These are phyloP conservation scores for Asparagopsis taxiformis DNA, from an alignment of 31 red algal species.

Conservation along the genomic window DNA sequence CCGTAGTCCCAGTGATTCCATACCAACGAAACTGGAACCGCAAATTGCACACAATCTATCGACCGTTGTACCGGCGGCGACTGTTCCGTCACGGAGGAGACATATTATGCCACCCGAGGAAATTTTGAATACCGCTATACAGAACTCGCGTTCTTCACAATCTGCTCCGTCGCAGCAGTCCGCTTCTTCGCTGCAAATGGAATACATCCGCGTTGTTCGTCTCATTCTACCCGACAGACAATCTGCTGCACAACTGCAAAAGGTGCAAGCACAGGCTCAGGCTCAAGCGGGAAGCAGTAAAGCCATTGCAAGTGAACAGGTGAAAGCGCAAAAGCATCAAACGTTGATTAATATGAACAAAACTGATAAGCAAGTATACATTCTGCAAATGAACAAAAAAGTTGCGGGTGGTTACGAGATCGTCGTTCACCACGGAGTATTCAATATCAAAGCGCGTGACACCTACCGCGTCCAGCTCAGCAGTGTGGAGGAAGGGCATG, in stretches of 20 bases:
- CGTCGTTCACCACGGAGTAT: constrained; percentile 12
- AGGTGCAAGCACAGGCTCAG: neutral
- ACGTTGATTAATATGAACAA: neutral
- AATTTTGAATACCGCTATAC: neutral
- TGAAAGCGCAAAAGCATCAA: neutral
- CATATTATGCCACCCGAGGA: no score
- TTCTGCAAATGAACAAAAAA: constrained; percentile 19
- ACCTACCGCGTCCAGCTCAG: constrained; percentile 25
- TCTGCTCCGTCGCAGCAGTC: neutral
- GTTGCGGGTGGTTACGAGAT: constrained; percentile 10
- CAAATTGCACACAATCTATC: no score
- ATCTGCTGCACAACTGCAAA: neutral
- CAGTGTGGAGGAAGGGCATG: constrained; percentile 34
- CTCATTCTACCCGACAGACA: constrained; percentile 1
- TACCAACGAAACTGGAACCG: no score
- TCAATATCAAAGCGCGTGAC: constrained; percentile 40
- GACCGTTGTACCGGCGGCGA: no score
- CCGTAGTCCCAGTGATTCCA: no score
- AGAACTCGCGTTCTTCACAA: neutral
- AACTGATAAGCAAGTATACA: constrained; percentile 13
- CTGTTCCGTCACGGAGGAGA: no score
- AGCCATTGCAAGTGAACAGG: neutral
- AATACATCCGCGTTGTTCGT: constrained; percentile 3
- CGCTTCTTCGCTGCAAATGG: neutral
- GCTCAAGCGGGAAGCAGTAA: neutral